Evolutionary conservation across 2,329 filamentous ascomycete genomes (phyloP), one percentile per base, ranked within the genome.

Genomic region (Byssoonygena ceratinophila): DNA sequence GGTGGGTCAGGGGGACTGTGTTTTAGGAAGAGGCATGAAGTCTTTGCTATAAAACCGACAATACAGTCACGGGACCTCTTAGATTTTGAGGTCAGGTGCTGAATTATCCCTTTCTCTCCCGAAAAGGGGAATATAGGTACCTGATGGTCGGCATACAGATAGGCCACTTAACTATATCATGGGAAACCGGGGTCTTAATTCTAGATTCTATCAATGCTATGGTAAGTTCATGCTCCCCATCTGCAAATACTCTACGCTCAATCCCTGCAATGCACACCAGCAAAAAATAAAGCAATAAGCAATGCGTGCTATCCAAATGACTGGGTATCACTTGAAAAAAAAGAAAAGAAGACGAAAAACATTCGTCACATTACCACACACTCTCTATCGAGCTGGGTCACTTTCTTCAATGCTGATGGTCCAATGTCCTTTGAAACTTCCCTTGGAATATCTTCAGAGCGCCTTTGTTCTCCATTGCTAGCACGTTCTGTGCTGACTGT

Each of bases 341-440:
- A 22, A 20, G 20, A n/a, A 14, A 12, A 11, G n/a, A 22, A 32
- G 14, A 23, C 9, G n/a, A n/a, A n/a, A 31, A 20, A 29, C 16
- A n/a, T 20, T 41, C 22, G 31, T 52, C 44, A 54, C 52, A 54
- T 54, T 6, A 54, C 31, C 20, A 46, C 40, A 36, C 52, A 54
- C 27, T 54, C 52, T 11, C 52, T 48, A 36, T 54, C 52, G 12
- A 47, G 52, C 31, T 36, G 29, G 31, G 39, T 46, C 9, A 20
- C 41, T 12, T 41, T 47, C 25, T 46, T 54, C 12, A 29, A 31
- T 18, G 22, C n/a, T 16, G 29, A 29, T 29, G 46, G 25, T 22
- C 37, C 12, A 14, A 20, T 27, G 6, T 14, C n/a, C n/a, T 16
- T 44, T 12, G 34, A 39, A 31, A 40, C 14, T 8, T 25, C 37